Conservation (phyloP, 108 stramenopile genomes). For the Licmophora abbreviata region DNA sequence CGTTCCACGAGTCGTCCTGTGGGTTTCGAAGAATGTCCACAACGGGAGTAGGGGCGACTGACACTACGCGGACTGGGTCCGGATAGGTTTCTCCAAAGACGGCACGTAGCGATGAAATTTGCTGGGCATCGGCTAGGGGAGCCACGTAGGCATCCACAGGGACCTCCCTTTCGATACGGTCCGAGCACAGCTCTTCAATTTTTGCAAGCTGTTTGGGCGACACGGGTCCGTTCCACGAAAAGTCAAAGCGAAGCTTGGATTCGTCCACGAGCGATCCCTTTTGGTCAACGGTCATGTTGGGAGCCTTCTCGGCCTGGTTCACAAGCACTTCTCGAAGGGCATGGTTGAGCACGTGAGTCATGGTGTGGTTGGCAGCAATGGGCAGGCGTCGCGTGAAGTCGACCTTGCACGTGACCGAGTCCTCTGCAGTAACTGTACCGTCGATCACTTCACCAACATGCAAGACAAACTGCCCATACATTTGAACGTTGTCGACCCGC, state of each 20-base stretch:
- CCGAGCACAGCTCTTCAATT: conserved; percentile 57
- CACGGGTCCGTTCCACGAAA: conserved; percentile 84
- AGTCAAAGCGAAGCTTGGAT: conserved; percentile 96
- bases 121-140: conserved; percentile 75
- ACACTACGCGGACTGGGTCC: conserved; percentile 98
- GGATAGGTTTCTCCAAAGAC: conserved; percentile 99
- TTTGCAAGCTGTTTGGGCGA: conserved; percentile 71
- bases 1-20: conserved; percentile 77
- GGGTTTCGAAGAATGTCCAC: conserved; percentile 83
- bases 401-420: conserved; percentile 74
- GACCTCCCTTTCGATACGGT: conserved; percentile 45
- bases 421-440: conserved; percentile 73
- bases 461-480: conserved; percentile 88
- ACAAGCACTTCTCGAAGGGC: conserved; percentile 87
- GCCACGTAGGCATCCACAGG: conserved; percentile 80
- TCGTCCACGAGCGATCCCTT: conserved; percentile 95
- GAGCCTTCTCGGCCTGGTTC: conserved; percentile 24
- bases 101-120: conserved; percentile 89
- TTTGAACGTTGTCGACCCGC: conserved; percentile 76
- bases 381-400: conserved; percentile 93
- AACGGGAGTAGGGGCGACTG: conserved; percentile 73
- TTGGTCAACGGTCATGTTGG: conserved; percentile 71
- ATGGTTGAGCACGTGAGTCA: conserved; percentile 98
- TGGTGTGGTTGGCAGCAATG: conserved; percentile 98
- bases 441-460: conserved; percentile 76